Evolutionary conservation across 352 stramenopile genomes (phyloP), one percentile per base, ranked within the genome.

Genomic region (Phytopythium cucurbitacearum): DNA sequence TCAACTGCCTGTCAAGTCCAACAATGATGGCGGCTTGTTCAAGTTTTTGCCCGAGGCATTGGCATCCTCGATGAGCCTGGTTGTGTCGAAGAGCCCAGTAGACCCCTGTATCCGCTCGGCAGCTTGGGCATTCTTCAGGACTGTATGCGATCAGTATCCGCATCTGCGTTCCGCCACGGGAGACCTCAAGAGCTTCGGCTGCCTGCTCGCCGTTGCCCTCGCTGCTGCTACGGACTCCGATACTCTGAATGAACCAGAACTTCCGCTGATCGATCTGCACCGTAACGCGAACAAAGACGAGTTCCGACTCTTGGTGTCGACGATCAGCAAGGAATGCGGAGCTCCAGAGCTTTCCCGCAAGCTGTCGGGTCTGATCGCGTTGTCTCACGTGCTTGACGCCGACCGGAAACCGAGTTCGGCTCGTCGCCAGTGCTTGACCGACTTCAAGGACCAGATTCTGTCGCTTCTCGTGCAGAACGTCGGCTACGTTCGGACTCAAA

Each of bases 241-340:
- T 32, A 37, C 2, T 21, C 44, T 10, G 42, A 60, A 36, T 40
- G 49, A 10, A 33, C 41, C 11, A 43, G 66, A 11, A 15, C 28
- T 55, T 16, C 61, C 75, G 28, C 61, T 89, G 7, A 66, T 74
- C 45, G 57, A 56, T 7, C 32, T 94, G 7, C 51, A 91, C 3
- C 39, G 54, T n/a, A 76, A 76, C 53, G 65, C 79, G 6, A 91
- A 82, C 64, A 87, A 81, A 52, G 66, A 81, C 40, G 84, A 94
- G 51, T 91, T 85, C 48, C 59, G 62, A n/a, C 58, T 94, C 39
- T 38, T 90, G 40, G 46, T 88, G 3, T 55, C 72, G 9, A 91
- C 80, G 35, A 45, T 91, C 40, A 37, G 73, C 38, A 70, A 80
- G 6, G 85, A 95, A 50, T 45, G 89, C 3, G 55, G 54, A 36